phyloP scores from a whole-genome alignment of 2,329 filamentous ascomycete species.

The Talaromyces sp. region DNA sequence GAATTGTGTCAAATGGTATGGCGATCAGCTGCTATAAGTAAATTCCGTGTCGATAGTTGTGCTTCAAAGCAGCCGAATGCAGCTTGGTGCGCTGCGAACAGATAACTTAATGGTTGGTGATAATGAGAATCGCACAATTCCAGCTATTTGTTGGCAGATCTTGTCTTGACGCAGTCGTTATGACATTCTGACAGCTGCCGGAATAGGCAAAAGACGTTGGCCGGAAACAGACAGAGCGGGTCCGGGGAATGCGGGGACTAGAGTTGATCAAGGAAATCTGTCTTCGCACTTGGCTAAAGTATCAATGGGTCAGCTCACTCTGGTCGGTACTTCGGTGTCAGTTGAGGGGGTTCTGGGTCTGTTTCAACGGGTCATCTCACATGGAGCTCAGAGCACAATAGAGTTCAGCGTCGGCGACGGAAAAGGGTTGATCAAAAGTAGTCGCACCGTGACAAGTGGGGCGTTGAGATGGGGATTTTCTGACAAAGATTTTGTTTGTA shows the following conservation, averaged over 20 bases:
- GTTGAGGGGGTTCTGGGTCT: not conserved
- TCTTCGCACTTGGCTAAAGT: slow-evolving; percentile 9
- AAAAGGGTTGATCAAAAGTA: too few species aligned
- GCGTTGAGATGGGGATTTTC: too few species aligned
- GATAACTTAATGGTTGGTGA: slow-evolving; percentile 7
- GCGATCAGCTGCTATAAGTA: slow-evolving; percentile 37
- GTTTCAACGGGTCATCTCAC: slow-evolving; percentile 1
- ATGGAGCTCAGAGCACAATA: not conserved
- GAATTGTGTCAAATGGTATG: slow-evolving; percentile 27
- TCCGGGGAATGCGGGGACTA: slow-evolving; percentile 11
- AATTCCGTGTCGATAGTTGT: slow-evolving; percentile 16
- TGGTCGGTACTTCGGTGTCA: not conserved
- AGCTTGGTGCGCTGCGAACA: slow-evolving; percentile 16
- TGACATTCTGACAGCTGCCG: slow-evolving; percentile 3
- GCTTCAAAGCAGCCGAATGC: slow-evolving; percentile 19
- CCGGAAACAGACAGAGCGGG: slow-evolving; percentile 23
- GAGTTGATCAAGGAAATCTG: slow-evolving; percentile 17
- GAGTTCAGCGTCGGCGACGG: too few species aligned
- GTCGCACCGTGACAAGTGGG: too few species aligned
- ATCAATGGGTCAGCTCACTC: slow-evolving; percentile 3
- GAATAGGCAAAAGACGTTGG: slow-evolving; percentile 8
- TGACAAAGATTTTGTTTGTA: too few species aligned
- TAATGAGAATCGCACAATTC: slow-evolving; percentile 13
- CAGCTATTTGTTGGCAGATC: slow-evolving; percentile 11
- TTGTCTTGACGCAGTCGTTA: slow-evolving; percentile 2